Base-by-base conservation (phyloP, 257 asterid species). In the Rauvolfia tetraphylla region DNA sequence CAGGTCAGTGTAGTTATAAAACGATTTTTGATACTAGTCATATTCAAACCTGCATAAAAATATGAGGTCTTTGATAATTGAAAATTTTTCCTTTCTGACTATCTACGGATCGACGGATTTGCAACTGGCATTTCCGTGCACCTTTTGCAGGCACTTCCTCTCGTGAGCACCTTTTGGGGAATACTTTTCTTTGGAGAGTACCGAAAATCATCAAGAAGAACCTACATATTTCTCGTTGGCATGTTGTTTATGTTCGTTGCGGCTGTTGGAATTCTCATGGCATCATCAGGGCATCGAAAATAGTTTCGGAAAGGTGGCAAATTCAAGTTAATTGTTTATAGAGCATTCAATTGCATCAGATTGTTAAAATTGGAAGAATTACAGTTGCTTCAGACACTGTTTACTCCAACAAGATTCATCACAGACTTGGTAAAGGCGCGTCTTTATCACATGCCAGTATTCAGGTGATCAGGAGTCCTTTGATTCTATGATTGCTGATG, bases 121-220 rank as follows among this genome's bases (percentile, higher is more conserved):
- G 29, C 22, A 15, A 39, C 12, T 63, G 56, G 46, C 36, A 44
- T 25, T 44, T 49, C 27, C 9, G 2, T 62, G 46, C 48, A 3
- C 22, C 0, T 51, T 8, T 17, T 71, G 41, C 83, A 92, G 98
- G 98, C 98, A 58, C 92, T 95, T 73, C 98, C 98, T 0, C 90
- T 95, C 2, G 97, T 95, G 76, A 95, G 99, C 83, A 92, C 99
- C 0, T 95, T 92, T 78, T 95, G 98, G 98, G 98, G 98, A 1
- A 31, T 92, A 44, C 70, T 92, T 68, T 66, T 92, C 63, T 95
- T 92, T 58, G 97, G 98, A 34, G 97, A 95, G 79, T 92, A 91
- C 72, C 81, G 97, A 71, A 87, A 89, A 81, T 92, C 98, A 10
- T 92, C 98, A 1, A 84, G 87, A 73, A 89, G 87, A 80, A 95